Base-by-base conservation (phyloP, 305 asterid genomes). In the Nicotiana rustica region DNA sequence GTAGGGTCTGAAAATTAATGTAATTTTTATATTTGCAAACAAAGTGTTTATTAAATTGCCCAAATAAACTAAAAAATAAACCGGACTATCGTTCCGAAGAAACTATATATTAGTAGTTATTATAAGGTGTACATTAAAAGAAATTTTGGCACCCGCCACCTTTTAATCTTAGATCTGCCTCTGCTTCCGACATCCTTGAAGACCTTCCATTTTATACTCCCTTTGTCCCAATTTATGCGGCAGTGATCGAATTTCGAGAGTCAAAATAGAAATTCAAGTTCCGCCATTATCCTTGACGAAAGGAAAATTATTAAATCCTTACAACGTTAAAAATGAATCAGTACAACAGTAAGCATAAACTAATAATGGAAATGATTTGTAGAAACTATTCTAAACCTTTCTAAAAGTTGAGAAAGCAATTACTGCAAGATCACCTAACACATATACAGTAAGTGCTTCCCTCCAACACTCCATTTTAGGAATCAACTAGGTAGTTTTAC, bases 391-490 rank as follows among this genome's bases (percentile, higher is more conserved):
- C n/a, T 69, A 41, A 38, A 5, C 57, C 56, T 38, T 38, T 36
- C 31, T 31, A 38, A 18, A 68, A 36, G 77, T n/a, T 33, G 25
- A n/a, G 57, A 41, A 38, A 71, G 57, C 52, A 38, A 44, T 9
- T 38, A 55, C 60, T 13, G 79, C 33, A 38, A 55, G 21, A 71
- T 38, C 60, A 71, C 29, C n/a, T 71, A 44, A 66, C 38, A 61
- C 82, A 79, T 38, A 67, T 70, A 79, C 57, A 79, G 25, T 14
- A 44, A 64, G 35, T 79, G 71, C 19, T 44, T 71, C 36, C 79
- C 9, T 75, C 47, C 79, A 75, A 52, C 14, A 25, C 41, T 47
- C 62, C 60, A 47, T 71, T 47, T 47, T 71, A 13, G 61, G 79
- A 47, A 71, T 29, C 13, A 71, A 47, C 38, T 33, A 47, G 44